A percentile compares a stretch with the other conserved stretches of the same genome.
These are phyloP conservation scores for Saturnispora halmiae DNA, from an alignment of 805 yeast genomes.

Conservation along the genomic window DNA sequence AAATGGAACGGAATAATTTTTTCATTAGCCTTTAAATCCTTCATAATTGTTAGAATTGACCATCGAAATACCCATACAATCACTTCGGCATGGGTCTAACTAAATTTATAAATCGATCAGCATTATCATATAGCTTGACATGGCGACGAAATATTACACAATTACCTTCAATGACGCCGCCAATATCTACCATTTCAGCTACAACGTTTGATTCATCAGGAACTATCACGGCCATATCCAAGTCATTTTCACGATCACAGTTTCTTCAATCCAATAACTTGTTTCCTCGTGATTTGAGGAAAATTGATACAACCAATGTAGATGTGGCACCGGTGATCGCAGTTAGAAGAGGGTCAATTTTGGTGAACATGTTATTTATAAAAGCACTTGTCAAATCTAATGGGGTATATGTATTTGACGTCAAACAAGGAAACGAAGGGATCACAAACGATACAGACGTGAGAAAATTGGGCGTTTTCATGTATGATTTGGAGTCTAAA, in stretches of 20 bases:
- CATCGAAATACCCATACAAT: too few relatives aligned
- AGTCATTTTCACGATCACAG: slow-evolving; percentile 64
- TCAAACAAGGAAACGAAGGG: slow-evolving; percentile 21
- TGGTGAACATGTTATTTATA: slow-evolving; percentile 77
- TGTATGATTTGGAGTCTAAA: slow-evolving; percentile 77
- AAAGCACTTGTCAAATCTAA: slow-evolving; percentile 82
- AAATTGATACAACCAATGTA: slow-evolving; percentile 61
- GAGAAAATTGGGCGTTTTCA: slow-evolving; percentile 59
- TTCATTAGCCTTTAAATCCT: neutral
- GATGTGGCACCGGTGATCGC: slow-evolving; percentile 88
- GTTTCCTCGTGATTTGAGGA: slow-evolving; percentile 80
- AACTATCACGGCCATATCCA: slow-evolving; percentile 56
- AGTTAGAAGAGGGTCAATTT: slow-evolving; percentile 65
- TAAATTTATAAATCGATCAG: neutral
- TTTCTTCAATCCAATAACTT: slow-evolving; percentile 61
- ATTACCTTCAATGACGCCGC: slow-evolving; percentile 35
- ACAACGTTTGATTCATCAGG: slow-evolving; percentile 73
- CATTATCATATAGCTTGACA: neutral
- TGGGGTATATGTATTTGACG: slow-evolving; percentile 76
- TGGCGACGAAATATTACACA: slow-evolving; percentile 7
- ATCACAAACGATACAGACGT: slow-evolving; percentile 34
- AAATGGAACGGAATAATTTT: too few relatives aligned
- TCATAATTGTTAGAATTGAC: too few relatives aligned
- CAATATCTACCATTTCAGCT: slow-evolving; percentile 55
- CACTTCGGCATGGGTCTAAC: too few relatives aligned